phyloP scores from a whole-genome alignment of 495 filamentous ascomycete species.

The Neurospora intermedia region DNA sequence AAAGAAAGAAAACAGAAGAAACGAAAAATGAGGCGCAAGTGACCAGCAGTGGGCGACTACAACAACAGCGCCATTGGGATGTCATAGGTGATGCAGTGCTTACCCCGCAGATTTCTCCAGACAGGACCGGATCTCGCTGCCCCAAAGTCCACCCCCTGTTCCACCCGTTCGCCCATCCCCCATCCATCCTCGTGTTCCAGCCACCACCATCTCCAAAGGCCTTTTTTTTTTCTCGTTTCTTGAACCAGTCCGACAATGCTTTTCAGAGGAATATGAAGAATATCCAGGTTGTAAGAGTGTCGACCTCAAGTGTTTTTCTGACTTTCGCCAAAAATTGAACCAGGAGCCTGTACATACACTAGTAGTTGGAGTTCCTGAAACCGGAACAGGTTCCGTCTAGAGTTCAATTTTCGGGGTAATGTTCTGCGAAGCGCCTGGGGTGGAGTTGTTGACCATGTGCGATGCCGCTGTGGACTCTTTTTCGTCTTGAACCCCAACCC shows the following conservation, averaged over 20 bases:
- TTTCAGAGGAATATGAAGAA: not conserved
- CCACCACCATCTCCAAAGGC: not conserved
- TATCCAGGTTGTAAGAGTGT: not conserved
- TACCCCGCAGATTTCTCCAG: not conserved
- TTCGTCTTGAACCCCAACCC: not conserved
- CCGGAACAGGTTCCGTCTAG: too few relatives aligned
- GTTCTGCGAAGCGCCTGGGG: not conserved
- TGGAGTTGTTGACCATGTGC: not conserved
- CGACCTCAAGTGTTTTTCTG: not conserved
- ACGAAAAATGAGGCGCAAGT: not conserved
- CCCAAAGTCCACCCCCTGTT: not conserved
- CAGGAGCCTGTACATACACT: not conserved
- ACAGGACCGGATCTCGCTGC: not conserved
- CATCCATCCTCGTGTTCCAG: not conserved
- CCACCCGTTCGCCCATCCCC: not conserved
- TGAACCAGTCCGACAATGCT: too few relatives aligned
- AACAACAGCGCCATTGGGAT: not conserved
- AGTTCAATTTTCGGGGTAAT: not conserved
- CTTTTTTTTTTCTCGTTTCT: too few relatives aligned
- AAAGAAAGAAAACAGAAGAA: not conserved
- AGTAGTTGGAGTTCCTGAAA: not conserved
- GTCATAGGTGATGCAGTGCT: not conserved
- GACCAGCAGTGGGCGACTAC: not conserved
- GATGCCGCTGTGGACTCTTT: not conserved
- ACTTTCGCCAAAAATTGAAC: not conserved